phyloP scores from a whole-genome alignment of 1,284 basidiomycete species.

The Austroboletus sp. region DNA sequence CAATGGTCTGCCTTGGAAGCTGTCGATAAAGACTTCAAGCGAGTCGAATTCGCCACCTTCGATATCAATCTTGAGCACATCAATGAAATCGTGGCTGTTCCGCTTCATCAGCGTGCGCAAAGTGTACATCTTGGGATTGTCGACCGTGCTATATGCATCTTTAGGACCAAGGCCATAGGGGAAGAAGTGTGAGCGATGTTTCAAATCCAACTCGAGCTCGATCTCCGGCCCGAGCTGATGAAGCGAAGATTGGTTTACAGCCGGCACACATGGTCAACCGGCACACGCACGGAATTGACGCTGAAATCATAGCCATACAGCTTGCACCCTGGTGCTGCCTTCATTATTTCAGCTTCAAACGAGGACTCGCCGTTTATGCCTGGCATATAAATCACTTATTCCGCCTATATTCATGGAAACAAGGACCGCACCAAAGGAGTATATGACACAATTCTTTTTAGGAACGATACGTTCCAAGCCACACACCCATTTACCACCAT shows the following conservation, averaged over 20 bases:
- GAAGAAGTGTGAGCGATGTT: constrained; percentile 45
- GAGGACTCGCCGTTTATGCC: constrained; percentile 49
- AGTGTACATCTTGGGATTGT: constrained; percentile 40
- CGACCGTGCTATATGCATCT: constrained; percentile 30
- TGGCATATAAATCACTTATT: constrained; percentile 12
- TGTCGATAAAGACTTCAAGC: constrained; percentile 35
- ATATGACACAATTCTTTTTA: constrained; percentile 43
- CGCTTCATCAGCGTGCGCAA: constrained; percentile 42
- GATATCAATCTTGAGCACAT: constrained; percentile 48
- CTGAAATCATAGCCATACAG: constrained; percentile 53
- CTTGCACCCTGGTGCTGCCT: constrained; percentile 37
- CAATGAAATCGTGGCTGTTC: constrained; percentile 41
- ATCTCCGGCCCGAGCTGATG: constrained; percentile 46
- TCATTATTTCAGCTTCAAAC: constrained; percentile 45
- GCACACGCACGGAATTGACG: constrained; percentile 34
- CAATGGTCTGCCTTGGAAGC: constrained; percentile 27
- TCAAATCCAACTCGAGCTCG: constrained; percentile 29
- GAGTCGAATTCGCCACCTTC: constrained; percentile 44
- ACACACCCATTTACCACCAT: constrained; percentile 51
- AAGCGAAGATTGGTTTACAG: neutral
- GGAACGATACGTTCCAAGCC: constrained; percentile 40
- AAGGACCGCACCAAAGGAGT: constrained; percentile 39
- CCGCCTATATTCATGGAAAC: neutral
- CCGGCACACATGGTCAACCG: neutral
- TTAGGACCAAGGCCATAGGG: constrained; percentile 39